Evolutionary conservation across 805 yeast species (phyloP), one percentile per base, ranked within the genome.

Genomic region (Candida awuae): DNA sequence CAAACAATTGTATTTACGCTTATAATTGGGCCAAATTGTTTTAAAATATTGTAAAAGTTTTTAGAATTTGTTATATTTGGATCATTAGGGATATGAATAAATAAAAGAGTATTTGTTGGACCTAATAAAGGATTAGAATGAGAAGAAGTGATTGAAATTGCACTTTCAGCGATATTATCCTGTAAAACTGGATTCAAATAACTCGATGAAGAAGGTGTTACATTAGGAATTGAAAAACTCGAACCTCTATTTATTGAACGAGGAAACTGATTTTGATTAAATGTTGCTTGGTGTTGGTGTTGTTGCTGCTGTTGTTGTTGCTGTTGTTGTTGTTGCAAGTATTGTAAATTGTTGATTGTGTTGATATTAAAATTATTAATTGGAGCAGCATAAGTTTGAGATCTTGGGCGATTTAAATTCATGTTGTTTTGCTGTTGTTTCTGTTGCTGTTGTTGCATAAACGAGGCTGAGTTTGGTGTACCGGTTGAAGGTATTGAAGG

Each of bases 81-180:
- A 42, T 58, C 63, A 27, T 48, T 50, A 10, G 97, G 97, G 37
- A 90, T 69, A 53, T 88, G 86, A 32, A 87, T 84, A 39, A 92
- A 67, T 47, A 88, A 69, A 32, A 90, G 66, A 10, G 85, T 77
- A 48, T 81, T 75, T 1, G 95, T 78, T 14, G 94, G 94, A 14
- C 83, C 77, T 48, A 85, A 55, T 32, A 76, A 65, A 4, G 84
- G 70, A 52, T 81, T 85, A 39, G 79, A 81, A 49, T 77, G 76
- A 30, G 83, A 75, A 2, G 88, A 77, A n/a, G 81, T 79, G 63
- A 81, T 68, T 30, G 73, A 68, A 29, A 80, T 62, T 27, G 70
- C 65, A 21, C 71, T 61, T 41, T 80, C 76, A 46, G 80, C 80
- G 30, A 76, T 62, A 43, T 79, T 77, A 53, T 83, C 88, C 29